phyloP scores from a whole-genome alignment of 208 protist genomes.

The Dictyostelium gargantuum region DNA sequence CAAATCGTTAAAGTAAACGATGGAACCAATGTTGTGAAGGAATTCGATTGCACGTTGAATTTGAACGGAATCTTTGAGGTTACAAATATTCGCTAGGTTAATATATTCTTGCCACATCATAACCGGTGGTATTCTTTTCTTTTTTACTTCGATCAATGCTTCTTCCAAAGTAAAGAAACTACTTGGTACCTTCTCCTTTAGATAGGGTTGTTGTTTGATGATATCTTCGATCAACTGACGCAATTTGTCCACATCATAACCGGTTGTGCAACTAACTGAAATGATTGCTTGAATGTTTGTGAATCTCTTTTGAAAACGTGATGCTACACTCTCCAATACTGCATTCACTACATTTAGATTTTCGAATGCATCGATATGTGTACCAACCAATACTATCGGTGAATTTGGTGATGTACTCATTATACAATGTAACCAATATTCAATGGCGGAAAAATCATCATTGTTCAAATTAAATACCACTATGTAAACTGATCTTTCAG shows the following conservation, averaged over 20 bases:
- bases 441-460: not conserved
- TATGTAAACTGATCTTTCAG: constrained; percentile 38
- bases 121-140: constrained; percentile 57
- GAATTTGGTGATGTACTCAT: constrained; percentile 16
- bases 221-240: constrained; percentile 32
- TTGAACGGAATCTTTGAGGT: constrained; percentile 35
- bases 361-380: constrained; percentile 36
- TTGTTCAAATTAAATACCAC: constrained; percentile 30
- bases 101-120: constrained; percentile 61
- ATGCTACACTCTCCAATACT: not conserved
- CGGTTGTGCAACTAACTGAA: constrained; percentile 1
- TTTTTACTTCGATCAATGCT: not conserved
- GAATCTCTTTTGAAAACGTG: constrained; percentile 21
- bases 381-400: constrained; percentile 49
- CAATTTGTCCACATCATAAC: constrained; percentile 29
- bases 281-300: constrained; percentile 49
- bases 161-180: constrained; percentile 22
- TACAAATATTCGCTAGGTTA: constrained; percentile 20
- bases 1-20: constrained; percentile 44
- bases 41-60: constrained; percentile 44
- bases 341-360: not conserved
- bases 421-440: constrained; percentile 64
- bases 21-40: constrained; percentile 44
- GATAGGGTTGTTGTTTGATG: constrained; percentile 12
- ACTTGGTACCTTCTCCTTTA: constrained; percentile 28